Percentiles rank a stretch among this genome's conserved stretches.
Conservation (phyloP, 1,284 basidiomycete genomes). For the Cutaneotrichosporon sp. region DNA sequence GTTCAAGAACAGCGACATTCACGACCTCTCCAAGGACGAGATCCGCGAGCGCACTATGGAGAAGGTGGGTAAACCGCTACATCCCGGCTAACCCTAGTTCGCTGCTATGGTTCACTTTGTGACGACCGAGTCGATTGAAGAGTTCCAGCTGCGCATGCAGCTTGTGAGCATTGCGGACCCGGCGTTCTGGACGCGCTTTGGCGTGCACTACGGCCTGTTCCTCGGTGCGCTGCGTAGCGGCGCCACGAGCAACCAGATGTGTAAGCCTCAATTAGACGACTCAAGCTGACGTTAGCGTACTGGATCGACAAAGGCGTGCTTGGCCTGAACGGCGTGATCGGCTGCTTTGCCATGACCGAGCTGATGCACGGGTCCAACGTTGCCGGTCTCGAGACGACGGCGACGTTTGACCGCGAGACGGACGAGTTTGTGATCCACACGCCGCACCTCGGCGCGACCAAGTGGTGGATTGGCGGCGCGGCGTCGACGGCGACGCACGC, state of each 20-base stretch:
- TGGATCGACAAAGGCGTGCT: conserved; percentile 56
- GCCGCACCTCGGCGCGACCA: conserved; percentile 52
- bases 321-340: conserved; percentile 54
- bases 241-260: conserved; percentile 46
- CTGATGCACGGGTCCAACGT: conserved; percentile 54
- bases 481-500: conserved; percentile 57
- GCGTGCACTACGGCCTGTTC: conserved; percentile 56
- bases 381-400: conserved; percentile 56
- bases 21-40: conserved; percentile 55
- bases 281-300: conserved; percentile 46
- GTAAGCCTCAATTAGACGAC: conserved; percentile 21
- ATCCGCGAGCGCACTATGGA: conserved; percentile 53
- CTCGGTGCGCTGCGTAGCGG: conserved; percentile 49
- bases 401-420: conserved; percentile 53
- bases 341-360: conserved; percentile 57
- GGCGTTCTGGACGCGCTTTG: conserved; percentile 55
- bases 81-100: conserved; percentile 27
- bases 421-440: conserved; percentile 59
- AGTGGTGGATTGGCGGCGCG: conserved; percentile 58
- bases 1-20: conserved; percentile 54
- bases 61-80: conserved; percentile 24
- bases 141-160: conserved; percentile 54
- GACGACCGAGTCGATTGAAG: conserved; percentile 49
- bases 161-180: conserved; percentile 52
- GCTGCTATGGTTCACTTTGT: conserved; percentile 51